Evolutionary conservation across 1,284 basidiomycete genomes (phyloP).

Genomic region (Ceratobasidium sp.): DNA sequence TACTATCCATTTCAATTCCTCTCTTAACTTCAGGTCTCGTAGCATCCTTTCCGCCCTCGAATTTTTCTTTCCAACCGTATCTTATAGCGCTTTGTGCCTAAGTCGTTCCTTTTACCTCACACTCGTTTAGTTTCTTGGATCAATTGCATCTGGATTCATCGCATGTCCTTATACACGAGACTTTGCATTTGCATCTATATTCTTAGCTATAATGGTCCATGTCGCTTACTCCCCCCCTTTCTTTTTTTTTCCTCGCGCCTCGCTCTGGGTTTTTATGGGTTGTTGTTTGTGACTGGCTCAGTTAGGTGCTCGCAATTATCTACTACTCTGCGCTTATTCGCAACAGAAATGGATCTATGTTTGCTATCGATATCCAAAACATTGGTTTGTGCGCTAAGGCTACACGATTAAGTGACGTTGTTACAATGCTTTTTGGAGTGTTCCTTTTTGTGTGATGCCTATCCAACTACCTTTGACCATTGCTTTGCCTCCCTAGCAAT

Average conservation of each 20-base stretch:
- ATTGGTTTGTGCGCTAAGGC: conserved; percentile 3
- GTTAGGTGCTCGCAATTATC: conserved; percentile 18
- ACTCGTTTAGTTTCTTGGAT: conserved; percentile 43
- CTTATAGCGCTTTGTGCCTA: conserved; percentile 36
- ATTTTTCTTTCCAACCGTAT: conserved; percentile 32
- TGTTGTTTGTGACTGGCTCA: conserved; percentile 28
- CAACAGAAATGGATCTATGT: conserved; percentile 24
- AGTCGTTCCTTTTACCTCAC: conserved; percentile 14
- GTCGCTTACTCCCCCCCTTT: conserved; percentile 16
- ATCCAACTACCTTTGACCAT: conserved; percentile 37
- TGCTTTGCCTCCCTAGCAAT: conserved; percentile 48
- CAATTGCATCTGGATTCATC: conserved; percentile 9
- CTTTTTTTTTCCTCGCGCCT: conserved; percentile 14
- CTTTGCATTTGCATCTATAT: conserved; percentile 40
- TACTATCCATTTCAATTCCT: conserved; percentile 27
- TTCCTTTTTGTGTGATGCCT: not conserved
- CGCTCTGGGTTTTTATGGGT: not conserved
- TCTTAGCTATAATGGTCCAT: conserved; percentile 31
- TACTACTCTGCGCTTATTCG: conserved; percentile 17
- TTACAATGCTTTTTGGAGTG: not conserved
- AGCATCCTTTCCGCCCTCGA: conserved; percentile 17
- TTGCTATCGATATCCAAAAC: conserved; percentile 10
- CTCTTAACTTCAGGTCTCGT: not conserved
- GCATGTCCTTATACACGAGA: conserved; percentile 42
- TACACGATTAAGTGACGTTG: conserved; percentile 18